phyloP scores from a whole-genome alignment of 805 yeast species.

The Candida tibetensis region DNA sequence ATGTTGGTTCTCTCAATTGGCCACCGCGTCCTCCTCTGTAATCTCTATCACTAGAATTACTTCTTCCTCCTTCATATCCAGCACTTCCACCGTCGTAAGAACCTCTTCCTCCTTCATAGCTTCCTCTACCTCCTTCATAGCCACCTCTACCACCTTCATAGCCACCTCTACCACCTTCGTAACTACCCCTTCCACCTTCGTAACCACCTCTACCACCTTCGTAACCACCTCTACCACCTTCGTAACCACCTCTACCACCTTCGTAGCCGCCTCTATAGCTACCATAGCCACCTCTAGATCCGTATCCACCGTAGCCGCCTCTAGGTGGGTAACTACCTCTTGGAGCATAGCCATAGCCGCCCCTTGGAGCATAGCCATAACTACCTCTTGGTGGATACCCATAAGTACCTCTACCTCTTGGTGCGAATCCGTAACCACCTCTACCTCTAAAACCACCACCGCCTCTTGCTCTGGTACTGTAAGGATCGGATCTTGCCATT shows the following conservation, averaged over 20 bases:
- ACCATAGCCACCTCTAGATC: slow-evolving; percentile 23
- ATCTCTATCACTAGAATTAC: slow-evolving; percentile 13
- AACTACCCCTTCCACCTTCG: slow-evolving; percentile 16
- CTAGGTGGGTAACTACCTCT: slow-evolving; percentile 22
- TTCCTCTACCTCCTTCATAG: slow-evolving; percentile 12
- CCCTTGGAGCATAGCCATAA: slow-evolving; percentile 18
- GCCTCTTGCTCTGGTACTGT: slow-evolving; percentile 34
- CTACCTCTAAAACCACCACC: slow-evolving; percentile 21
- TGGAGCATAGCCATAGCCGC: slow-evolving; percentile 22
- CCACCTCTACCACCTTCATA: slow-evolving; percentile 17
- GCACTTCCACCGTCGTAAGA: slow-evolving; percentile 19
- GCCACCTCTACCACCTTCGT: slow-evolving; percentile 20
- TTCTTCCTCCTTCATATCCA: slow-evolving; percentile 13
- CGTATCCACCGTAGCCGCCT: slow-evolving; percentile 16
- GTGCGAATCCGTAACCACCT: slow-evolving; percentile 17
- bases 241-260: slow-evolving; percentile 13
- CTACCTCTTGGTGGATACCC: slow-evolving; percentile 22
- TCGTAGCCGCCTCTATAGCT: slow-evolving; percentile 20
- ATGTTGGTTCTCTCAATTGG: slow-evolving; percentile 16
- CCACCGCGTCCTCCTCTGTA: slow-evolving; percentile 17
- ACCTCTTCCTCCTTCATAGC: slow-evolving; percentile 12
- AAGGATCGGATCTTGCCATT: slow-evolving; percentile 56
- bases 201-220: slow-evolving; percentile 20
- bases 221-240: slow-evolving; percentile 9
- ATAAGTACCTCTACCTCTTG: slow-evolving; percentile 17